Percentiles rank a stretch among this genome's conserved stretches.
Evolutionary conservation across 2,329 filamentous ascomycete genomes (phyloP).

Genomic region (Xylariaceae sp.): DNA sequence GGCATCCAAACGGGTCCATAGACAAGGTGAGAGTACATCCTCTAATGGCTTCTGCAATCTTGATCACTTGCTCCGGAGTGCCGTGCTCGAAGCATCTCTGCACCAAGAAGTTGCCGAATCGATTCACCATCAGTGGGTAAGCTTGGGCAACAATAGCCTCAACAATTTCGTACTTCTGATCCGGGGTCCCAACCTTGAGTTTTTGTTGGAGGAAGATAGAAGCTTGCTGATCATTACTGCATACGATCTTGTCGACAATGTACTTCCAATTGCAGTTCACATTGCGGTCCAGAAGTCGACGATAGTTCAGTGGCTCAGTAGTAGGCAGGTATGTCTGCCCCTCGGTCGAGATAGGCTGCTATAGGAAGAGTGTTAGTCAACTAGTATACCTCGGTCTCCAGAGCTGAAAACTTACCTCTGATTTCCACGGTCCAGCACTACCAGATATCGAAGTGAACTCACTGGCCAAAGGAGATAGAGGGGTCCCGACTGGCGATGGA

Average conservation of each 20-base stretch:
- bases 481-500: conserved; percentile 54
- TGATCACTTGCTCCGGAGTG: conserved; percentile 89
- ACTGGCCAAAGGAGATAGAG: conserved; percentile 74
- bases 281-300: conserved; percentile 90
- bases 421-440: conserved; percentile 56
- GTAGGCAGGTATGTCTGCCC: conserved; percentile 82
- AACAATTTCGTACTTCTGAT: conserved; percentile 97
- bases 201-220: conserved; percentile 99
- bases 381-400: not conserved
- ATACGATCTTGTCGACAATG: conserved; percentile 99
- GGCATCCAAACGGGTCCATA: conserved; percentile 98
- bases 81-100: conserved; percentile 99
- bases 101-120: conserved; percentile 97
- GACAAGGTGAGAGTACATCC: conserved; percentile 93
- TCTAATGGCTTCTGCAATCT: conserved; percentile 92
- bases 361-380: conserved; percentile 34
- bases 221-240: conserved; percentile 98
- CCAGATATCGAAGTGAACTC: conserved; percentile 70
- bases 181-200: conserved; percentile 91
- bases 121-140: conserved; percentile 96
- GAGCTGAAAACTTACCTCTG: conserved; percentile 52
- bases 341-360: conserved; percentile 57
- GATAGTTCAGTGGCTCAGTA: conserved; percentile 94
- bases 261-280: conserved; percentile 99
- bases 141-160: conserved; percentile 95